These are phyloP conservation scores for Mortierella sp. DNA, from an alignment of 371 early-diverging fungal species.

Conservation along the genomic window DNA sequence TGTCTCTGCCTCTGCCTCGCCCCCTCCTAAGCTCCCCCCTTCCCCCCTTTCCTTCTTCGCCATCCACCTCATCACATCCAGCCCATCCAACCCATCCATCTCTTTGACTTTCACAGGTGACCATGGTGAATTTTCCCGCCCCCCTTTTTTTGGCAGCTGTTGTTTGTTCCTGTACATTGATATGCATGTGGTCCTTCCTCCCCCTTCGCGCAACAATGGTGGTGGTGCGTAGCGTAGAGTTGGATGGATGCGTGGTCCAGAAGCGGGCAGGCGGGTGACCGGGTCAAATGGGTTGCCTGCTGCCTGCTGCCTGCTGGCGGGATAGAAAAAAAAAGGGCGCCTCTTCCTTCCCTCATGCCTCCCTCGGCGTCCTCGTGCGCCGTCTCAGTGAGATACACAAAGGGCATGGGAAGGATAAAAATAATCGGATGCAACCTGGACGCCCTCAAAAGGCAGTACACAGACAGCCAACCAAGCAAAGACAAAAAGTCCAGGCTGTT, in stretches of 20 bases:
- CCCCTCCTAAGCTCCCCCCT: not conserved
- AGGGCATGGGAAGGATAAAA: not conserved
- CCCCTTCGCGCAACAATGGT: not conserved
- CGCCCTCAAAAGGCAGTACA: not conserved
- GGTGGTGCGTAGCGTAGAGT: too few species aligned
- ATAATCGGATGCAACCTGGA: conserved; percentile 3
- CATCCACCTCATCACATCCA: conserved; percentile 1
- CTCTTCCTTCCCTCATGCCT: not conserved
- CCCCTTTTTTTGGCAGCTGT: not conserved
- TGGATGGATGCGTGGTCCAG: not conserved
- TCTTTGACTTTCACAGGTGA: conserved; percentile 3
- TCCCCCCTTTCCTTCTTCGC: not conserved
- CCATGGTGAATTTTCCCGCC: conserved; percentile 10
- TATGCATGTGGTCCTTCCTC: not conserved
- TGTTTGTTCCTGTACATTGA: not conserved
- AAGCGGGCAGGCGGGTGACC: conserved; percentile 2
- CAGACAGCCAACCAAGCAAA: not conserved
- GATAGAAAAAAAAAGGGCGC: conserved; percentile 1
- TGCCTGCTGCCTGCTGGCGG: not conserved
- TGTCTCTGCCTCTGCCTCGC: not conserved
- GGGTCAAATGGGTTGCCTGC: not conserved
- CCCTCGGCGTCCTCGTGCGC: too few species aligned
- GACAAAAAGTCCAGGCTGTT: not conserved
- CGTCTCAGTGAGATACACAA: not conserved
- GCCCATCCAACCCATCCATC: conserved; percentile 23